A percentile compares a stretch with the other conserved stretches of the same genome.
phyloP scores from a whole-genome alignment of 2,329 filamentous ascomycete genomes.

The Aspergillus sp. region DNA sequence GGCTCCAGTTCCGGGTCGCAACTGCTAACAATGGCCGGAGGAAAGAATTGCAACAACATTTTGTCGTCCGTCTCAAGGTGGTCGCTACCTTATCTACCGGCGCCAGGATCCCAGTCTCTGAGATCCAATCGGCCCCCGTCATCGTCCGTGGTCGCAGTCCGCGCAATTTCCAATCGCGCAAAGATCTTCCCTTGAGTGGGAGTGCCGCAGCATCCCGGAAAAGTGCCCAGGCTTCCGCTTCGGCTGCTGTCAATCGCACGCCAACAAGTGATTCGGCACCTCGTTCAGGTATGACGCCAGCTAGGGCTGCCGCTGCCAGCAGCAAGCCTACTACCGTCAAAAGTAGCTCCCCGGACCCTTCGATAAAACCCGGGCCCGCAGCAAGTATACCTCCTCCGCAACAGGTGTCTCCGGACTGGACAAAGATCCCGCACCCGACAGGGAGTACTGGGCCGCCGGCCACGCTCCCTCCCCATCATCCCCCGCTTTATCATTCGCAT shows the following conservation, averaged over 20 bases:
- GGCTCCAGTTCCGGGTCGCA: slow-evolving; percentile 86
- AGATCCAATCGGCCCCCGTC: slow-evolving; percentile 80
- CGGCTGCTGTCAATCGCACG: slow-evolving; percentile 23
- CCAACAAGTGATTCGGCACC: slow-evolving; percentile 23
- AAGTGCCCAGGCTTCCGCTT: slow-evolving; percentile 42
- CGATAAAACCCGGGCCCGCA: slow-evolving; percentile 1
- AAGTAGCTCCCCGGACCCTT: slow-evolving; percentile 29
- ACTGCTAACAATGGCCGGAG: slow-evolving; percentile 92
- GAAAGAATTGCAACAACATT: slow-evolving; percentile 94
- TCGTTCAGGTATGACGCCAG: slow-evolving; percentile 19
- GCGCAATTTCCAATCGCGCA: slow-evolving; percentile 86
- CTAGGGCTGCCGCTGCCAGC: slow-evolving; percentile 10
- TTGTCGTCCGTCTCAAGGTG: slow-evolving; percentile 80
- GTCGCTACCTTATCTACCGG: slow-evolving; percentile 75
- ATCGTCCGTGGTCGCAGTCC: slow-evolving; percentile 90
- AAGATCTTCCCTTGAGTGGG: slow-evolving; percentile 80
- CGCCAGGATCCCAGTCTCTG: slow-evolving; percentile 70
- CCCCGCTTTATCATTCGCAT: slow-evolving; percentile 38
- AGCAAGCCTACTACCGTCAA: slow-evolving; percentile 19
- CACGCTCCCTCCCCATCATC: slow-evolving; percentile 15
- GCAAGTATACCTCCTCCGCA: not conserved
- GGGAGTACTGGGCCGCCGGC: slow-evolving; percentile 10
- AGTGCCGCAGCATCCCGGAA: slow-evolving; percentile 73
- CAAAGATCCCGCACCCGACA: slow-evolving; percentile 23
- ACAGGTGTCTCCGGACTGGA: slow-evolving; percentile 29